phyloP scores from a whole-genome alignment of 192 early-diverging fungal species.

The Umbelopsis sp. region DNA sequence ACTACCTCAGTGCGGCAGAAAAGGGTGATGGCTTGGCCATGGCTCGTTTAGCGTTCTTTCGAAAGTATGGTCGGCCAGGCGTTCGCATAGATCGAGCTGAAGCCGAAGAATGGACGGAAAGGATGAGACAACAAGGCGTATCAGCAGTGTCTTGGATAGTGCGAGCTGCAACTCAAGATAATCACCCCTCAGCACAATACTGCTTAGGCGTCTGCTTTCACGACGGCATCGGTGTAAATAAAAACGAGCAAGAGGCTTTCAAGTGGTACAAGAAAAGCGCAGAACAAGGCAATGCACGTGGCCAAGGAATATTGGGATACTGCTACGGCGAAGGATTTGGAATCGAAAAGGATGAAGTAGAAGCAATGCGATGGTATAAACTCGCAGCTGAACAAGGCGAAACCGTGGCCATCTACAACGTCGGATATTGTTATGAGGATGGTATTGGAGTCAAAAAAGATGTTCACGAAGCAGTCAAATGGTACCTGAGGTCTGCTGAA shows the following conservation, averaged over 20 bases:
- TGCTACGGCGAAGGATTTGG: constrained; percentile 82
- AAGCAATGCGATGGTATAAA: constrained; percentile 67
- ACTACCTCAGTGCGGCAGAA: constrained; percentile 68
- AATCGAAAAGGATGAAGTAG: constrained; percentile 61
- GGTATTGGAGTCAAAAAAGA: constrained; percentile 61
- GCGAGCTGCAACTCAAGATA: constrained; percentile 57
- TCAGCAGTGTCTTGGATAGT: constrained; percentile 67
- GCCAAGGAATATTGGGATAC: constrained; percentile 70
- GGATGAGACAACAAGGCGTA: constrained; percentile 57
- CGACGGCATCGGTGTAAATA: constrained; percentile 73
- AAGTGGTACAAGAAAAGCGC: constrained; percentile 72
- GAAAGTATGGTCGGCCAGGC: constrained; percentile 78
- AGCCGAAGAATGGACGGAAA: constrained; percentile 76
- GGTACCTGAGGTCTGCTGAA: constrained; percentile 65
- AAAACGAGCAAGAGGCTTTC: constrained; percentile 68
- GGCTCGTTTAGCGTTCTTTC: constrained; percentile 73
- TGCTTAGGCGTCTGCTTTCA: constrained; percentile 79
- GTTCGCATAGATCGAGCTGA: constrained; percentile 80
- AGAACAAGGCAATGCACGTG: constrained; percentile 62
- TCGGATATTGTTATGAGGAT: constrained; percentile 63
- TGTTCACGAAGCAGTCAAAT: constrained; percentile 55
- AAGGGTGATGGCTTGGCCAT: constrained; percentile 65
- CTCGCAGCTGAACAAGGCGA: constrained; percentile 57
- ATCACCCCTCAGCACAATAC: constrained; percentile 65
- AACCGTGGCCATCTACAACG: constrained; percentile 58